Evolutionary conservation across 148 eudicot species (phyloP).

Genomic region (Rhododendron kiyosumense): DNA sequence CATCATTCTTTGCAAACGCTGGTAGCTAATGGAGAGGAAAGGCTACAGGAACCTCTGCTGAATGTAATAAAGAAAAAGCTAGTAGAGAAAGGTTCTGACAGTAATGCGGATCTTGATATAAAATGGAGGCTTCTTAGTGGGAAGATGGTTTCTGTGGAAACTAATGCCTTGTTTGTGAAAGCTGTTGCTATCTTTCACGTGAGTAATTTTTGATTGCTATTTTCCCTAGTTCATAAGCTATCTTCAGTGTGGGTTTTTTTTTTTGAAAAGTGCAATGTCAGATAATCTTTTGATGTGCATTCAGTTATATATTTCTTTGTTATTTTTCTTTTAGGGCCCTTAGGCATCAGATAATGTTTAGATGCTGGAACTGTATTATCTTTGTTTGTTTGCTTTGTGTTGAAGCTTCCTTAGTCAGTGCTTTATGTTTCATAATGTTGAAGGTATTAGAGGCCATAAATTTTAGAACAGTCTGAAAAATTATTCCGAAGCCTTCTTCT

Average conservation of each 20-base stretch:
- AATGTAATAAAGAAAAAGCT: conserved; percentile 44
- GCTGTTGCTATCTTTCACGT: conserved; percentile 83
- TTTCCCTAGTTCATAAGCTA: neutral
- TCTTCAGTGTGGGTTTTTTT: neutral
- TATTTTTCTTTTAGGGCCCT: neutral
- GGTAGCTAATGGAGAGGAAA: conserved; percentile 44
- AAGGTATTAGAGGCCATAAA: neutral
- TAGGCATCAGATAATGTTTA: neutral
- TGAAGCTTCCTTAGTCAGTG: neutral
- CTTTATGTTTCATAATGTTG: neutral
- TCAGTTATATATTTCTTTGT: neutral
- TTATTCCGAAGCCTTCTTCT: neutral
- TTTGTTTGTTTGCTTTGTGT: neutral
- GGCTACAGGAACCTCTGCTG: conserved; percentile 40
- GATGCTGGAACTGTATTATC: neutral
- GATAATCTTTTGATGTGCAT: neutral
- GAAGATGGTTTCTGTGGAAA: conserved; percentile 43
- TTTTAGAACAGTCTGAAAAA: neutral
- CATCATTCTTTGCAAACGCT: conserved; percentile 41
- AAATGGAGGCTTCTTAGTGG: conserved; percentile 82
- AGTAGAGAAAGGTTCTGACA: conserved; percentile 26
- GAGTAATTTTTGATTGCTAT: conserved; percentile 19
- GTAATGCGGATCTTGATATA: conserved; percentile 35
- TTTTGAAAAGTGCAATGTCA: neutral
- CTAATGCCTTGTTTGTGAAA: conserved; percentile 44